Percentiles rank a stretch among this genome's conserved stretches.
Evolutionary conservation across 257 asterid genomes (phyloP).

Genomic region (Misopates orontium): DNA sequence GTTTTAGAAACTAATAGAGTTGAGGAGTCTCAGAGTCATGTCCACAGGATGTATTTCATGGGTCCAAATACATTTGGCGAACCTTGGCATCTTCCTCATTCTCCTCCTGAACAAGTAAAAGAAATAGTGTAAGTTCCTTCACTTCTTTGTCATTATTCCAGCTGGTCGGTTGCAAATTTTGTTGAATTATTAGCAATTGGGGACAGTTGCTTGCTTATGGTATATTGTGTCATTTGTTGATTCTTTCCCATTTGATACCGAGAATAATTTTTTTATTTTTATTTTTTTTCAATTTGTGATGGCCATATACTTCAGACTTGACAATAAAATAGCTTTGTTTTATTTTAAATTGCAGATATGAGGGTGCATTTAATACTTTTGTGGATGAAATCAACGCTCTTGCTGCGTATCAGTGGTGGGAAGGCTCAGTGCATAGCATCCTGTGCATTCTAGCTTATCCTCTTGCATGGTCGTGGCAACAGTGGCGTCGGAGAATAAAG

Average conservation of each 20-base stretch:
- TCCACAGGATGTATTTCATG: conserved; percentile 92
- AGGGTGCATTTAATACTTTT: conserved; percentile 82
- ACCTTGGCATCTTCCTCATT: conserved; percentile 99
- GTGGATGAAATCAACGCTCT: conserved; percentile 93
- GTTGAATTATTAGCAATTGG: conserved; percentile 17
- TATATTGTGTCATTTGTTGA: neutral
- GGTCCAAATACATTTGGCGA: conserved; percentile 93
- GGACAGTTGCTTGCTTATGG: conserved; percentile 11
- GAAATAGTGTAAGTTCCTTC: conserved; percentile 83
- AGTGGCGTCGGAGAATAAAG: conserved; percentile 92
- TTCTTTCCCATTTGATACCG: conserved; percentile 9
- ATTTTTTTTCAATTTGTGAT: conserved; percentile 4
- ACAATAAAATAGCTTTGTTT: neutral
- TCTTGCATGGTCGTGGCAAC: conserved; percentile 99
- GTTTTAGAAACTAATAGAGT: conserved; percentile 97
- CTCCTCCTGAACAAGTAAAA: conserved; percentile 90
- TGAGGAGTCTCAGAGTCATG: conserved; percentile 97
- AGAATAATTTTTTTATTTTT: conserved; percentile 2
- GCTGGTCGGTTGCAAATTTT: conserved; percentile 18
- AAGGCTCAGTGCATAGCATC: conserved; percentile 85
- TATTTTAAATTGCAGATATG: conserved; percentile 65
- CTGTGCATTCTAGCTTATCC: conserved; percentile 86
- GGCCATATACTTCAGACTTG: conserved; percentile 6
- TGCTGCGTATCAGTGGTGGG: conserved; percentile 99
- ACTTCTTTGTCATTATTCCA: neutral